Base-by-base conservation (phyloP, 805 yeast genomes). In the Monosporozyma yasuniensis region DNA sequence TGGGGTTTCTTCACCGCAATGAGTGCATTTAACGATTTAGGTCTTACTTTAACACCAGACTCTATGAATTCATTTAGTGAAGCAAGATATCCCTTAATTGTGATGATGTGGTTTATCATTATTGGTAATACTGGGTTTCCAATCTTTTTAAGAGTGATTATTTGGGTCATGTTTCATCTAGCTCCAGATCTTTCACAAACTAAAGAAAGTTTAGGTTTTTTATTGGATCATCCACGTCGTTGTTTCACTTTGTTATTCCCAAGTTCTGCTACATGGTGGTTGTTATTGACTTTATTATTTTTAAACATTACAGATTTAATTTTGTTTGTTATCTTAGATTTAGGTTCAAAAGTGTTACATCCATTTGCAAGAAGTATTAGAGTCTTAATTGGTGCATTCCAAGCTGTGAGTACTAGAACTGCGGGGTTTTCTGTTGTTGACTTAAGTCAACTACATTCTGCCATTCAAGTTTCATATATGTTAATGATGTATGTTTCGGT, bases 401-500 rank as follows among this genome's bases (percentile, higher is more conserved):
- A 91, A 66, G 93, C 97, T 1, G 78, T 91, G 44, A 79, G 91
- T 47, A 88, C 97, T 0, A 80, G 99, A 72, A 93, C 98, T 1
- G 96, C 96, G 0, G 99, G 99, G 0, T 83, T 93, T 56, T 57
- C 85, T 0, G 84, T 85, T 38, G 78, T 90, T 23, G 80, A 84
- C 62, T 67, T 93, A 38, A 70, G 87, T 2, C 63, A 66, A 41
- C 72, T 93, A 43, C 93, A 89, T 60, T 93, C 97, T 0, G 93
- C 96, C 0, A 87, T 91, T 47, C 96, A 89, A 65, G 95, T 93
- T 27, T 81, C 93, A 58, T 93, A 93, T 65, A 77, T 88, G 81
- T 77, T 93, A 52, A 91, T 93, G 98, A 93, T 93, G 99, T 93
- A 93, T 69, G 89, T 93, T 25, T 91, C 98, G 14, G 97, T 91